Base-by-base conservation (phyloP, 495 filamentous ascomycete species). In the Podospora fimiseda region DNA sequence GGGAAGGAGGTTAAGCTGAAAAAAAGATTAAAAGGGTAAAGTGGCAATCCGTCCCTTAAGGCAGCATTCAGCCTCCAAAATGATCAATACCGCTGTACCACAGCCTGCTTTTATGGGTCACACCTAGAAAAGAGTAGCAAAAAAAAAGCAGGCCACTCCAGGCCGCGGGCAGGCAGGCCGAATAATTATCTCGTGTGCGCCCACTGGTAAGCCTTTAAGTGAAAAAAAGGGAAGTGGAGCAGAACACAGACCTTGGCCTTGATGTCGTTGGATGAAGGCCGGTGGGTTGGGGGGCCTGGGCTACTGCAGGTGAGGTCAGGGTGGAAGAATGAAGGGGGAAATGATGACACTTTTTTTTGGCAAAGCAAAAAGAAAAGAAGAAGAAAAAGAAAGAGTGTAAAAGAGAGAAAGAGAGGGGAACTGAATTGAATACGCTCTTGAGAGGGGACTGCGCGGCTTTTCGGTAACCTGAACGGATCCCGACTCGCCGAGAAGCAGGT, bases 1-100 rank as follows among this genome's bases (percentile, higher is more conserved):
- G 8, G 16, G 42, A 9, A 44, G 15, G 42, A 22, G 15, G 41
- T 43, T 19, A 16, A 30, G 19, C 21, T 33, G 27, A 33, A 33
- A 33, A 33, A 11, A 33, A 6, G 5, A 6, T 33, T 6, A 33
- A 33, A 33, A 33, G 11, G 27, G 27, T 33, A 5, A 33, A 33
- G 27, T 33, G 27, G 27, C 27, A 33, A 33, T 11, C 27, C 27
- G 6, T 33, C 27, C 27, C 27, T 33, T 23, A 47, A 47, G 44
- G 44, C 44, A 47, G 44, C 44, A 47, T 47, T 24, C 44, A 47
- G 44, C 23, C 42, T 41, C 39, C 39, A n/a, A 23, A 44, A 24
- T 13, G 19, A 33, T 27, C 44, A 47, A 8, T 20, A 14, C 16
- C 23, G 44, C 44, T 47, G 44, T 23, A 23, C 44, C 44, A 47